Conservation (phyloP, 129 eudicot species). For the Daucus carota region DNA sequence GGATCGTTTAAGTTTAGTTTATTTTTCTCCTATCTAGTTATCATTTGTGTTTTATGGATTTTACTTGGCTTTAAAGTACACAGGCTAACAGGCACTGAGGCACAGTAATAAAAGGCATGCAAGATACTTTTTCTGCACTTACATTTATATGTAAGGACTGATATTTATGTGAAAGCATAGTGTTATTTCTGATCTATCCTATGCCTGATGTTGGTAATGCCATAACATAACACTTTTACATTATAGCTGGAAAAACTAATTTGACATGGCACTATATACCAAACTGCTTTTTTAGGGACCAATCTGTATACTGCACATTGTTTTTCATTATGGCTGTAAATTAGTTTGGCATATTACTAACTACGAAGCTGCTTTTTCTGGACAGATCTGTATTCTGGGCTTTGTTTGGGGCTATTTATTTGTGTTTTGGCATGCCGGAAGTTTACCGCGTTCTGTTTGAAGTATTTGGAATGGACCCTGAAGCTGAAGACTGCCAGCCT, state of each 20-base stretch:
- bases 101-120: neutral
- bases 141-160: neutral
- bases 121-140: neutral
- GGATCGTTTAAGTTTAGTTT: neutral
- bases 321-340: neutral
- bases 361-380: neutral
- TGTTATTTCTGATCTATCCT: neutral
- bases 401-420: slow-evolving; percentile 90
- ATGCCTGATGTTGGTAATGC: neutral
- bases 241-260: neutral
- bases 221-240: neutral
- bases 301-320: neutral
- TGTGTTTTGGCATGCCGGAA: slow-evolving; percentile 97
- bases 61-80: neutral
- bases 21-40: neutral
- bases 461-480: slow-evolving; percentile 98
- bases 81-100: no score
- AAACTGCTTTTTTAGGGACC: neutral
- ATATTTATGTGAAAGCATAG: neutral
- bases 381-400: slow-evolving; percentile 94
- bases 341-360: neutral
- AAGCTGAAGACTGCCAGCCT: slow-evolving; percentile 95
- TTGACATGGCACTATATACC: neutral
- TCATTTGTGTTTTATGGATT: neutral
- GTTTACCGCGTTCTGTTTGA: slow-evolving; percentile 96